Evolutionary conservation across 192 early-diverging fungal genomes (phyloP).

Genomic region (Entomortierella lignicola): DNA sequence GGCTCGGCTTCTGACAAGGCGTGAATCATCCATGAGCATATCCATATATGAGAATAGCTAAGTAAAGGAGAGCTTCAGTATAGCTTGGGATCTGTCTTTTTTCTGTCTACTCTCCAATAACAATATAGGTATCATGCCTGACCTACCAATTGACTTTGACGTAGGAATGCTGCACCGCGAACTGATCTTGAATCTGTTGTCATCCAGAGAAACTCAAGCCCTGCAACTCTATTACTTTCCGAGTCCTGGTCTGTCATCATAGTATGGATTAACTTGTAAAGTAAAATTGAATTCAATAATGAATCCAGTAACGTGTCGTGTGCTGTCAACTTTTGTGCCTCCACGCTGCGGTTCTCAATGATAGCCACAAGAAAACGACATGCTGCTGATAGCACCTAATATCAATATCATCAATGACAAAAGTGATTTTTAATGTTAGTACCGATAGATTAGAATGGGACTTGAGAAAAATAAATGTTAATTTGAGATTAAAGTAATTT

Average conservation of each 20-base stretch:
- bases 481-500: constrained; percentile 7
- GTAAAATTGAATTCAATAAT: constrained; percentile 50
- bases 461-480: background rate
- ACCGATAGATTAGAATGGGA: background rate
- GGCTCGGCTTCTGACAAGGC: constrained; percentile 54
- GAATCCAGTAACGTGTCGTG: constrained; percentile 44
- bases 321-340: constrained; percentile 7
- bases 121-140: too few relatives aligned
- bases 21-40: constrained; percentile 38
- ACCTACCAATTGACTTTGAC: constrained; percentile 54
- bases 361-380: constrained; percentile 56
- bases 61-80: background rate
- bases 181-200: constrained; percentile 44
- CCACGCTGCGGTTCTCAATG: constrained; percentile 52
- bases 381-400: constrained; percentile 54
- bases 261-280: constrained; percentile 46
- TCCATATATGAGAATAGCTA: constrained; percentile 53
- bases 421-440: background rate
- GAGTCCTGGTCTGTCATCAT: constrained; percentile 39
- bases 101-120: too few relatives aligned
- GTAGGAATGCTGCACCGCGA: constrained; percentile 51
- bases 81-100: too few relatives aligned
- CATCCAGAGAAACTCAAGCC: constrained; percentile 61
- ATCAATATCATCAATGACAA: background rate
- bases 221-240: constrained; percentile 51